These are phyloP conservation scores for Erucastrum elatum DNA, from an alignment of 345 rosid genomes.

Conservation along the genomic window DNA sequence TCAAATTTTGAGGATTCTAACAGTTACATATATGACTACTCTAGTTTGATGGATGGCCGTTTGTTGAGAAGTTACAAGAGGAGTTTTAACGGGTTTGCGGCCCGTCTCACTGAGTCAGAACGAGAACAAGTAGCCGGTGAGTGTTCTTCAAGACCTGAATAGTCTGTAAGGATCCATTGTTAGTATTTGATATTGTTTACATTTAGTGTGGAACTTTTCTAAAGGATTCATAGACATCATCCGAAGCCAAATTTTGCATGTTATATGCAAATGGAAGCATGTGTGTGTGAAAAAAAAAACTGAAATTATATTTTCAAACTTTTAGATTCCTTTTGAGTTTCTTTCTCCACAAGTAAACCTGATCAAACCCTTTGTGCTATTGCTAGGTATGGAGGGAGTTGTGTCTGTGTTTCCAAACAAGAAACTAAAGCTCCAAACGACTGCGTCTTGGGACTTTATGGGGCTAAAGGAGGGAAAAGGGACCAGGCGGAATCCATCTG, in stretches of 20 bases:
- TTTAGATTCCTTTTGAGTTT: neutral
- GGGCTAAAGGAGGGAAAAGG: slow-evolving; percentile 39
- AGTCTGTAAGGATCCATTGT: neutral
- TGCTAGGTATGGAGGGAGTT: slow-evolving; percentile 41
- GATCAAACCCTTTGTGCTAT: neutral
- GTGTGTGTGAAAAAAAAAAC: neutral
- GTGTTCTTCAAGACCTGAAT: slow-evolving; percentile 10
- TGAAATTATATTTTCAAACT: neutral
- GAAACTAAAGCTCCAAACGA: slow-evolving; percentile 44
- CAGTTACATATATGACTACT: neutral
- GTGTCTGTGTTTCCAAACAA: slow-evolving; percentile 52
- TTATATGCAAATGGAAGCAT: too few species aligned
- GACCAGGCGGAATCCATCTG: neutral
- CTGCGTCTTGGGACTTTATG: slow-evolving; percentile 63
- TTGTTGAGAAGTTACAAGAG: slow-evolving; percentile 51
- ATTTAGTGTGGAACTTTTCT: neutral
- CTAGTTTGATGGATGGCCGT: slow-evolving; percentile 36
- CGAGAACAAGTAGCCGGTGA: slow-evolving; percentile 46
- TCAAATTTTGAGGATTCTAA: neutral
- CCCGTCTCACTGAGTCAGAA: slow-evolving; percentile 49
- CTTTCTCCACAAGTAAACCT: neutral
- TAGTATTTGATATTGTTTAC: neutral
- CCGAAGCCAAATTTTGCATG: neutral
- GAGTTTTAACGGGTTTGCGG: slow-evolving; percentile 70
- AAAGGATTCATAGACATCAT: neutral